Percentiles rank a stretch among this genome's conserved stretches.
Evolutionary conservation across 2,329 filamentous ascomycete species (phyloP).

Genomic region (Neopestalotiopsis sp.): DNA sequence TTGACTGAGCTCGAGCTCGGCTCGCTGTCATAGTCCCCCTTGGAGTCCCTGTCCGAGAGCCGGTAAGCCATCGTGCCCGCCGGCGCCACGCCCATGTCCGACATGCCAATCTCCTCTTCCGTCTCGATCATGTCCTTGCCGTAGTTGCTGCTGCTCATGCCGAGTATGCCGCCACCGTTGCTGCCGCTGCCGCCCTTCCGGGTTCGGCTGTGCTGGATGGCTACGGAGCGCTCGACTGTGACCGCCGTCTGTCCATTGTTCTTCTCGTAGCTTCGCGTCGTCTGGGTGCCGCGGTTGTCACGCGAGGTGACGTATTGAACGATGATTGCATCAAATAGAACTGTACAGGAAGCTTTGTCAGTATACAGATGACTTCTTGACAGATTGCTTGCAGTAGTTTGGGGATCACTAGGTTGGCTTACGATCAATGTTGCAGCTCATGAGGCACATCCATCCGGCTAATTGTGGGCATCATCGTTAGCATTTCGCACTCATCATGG

Average conservation of each 20-base stretch:
- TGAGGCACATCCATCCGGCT: constrained; percentile 67
- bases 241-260: background rate
- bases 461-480: no score
- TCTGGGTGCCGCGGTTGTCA: constrained; percentile 43
- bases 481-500: no score
- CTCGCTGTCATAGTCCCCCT: background rate
- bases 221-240: background rate
- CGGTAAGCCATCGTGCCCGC: background rate
- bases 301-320: constrained; percentile 64
- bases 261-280: background rate
- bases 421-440: constrained; percentile 70
- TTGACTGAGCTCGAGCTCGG: background rate
- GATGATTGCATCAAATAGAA: constrained; percentile 65
- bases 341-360: constrained; percentile 36
- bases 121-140: background rate
- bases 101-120: constrained; percentile 12
- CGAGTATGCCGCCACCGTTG: background rate
- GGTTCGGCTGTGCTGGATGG: background rate
- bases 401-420: constrained; percentile 29
- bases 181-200: background rate
- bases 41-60: background rate
- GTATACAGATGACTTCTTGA: background rate
- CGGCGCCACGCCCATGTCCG: background rate
- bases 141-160: background rate
- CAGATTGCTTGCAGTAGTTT: background rate